These are phyloP conservation scores for Crithidia acanthocephali DNA, from an alignment of 208 protist genomes.

Conservation along the genomic window DNA sequence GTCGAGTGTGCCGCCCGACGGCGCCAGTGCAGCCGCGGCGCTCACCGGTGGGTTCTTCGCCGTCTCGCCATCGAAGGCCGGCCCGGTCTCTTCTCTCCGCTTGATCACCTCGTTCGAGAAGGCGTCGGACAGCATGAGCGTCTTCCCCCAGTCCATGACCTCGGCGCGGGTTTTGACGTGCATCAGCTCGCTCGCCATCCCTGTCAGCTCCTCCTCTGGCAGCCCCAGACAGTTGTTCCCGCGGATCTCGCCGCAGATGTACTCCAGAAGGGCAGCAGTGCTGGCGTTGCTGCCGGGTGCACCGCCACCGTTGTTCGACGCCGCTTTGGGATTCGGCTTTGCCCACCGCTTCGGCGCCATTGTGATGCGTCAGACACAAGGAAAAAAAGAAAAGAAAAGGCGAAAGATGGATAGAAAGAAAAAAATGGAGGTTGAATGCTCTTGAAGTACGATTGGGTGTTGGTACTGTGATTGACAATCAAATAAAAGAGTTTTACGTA, in stretches of 20 bases:
- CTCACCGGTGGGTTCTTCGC: neutral
- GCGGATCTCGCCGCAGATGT: conserved; percentile 67
- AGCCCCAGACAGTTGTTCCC: conserved; percentile 80
- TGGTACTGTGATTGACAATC: too few species aligned
- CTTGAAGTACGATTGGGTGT: neutral
- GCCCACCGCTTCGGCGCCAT: conserved; percentile 77
- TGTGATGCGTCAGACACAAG: neutral
- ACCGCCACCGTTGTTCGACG: neutral
- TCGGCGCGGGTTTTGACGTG: conserved; percentile 55
- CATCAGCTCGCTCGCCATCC: conserved; percentile 66
- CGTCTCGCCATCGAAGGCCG: conserved; percentile 63
- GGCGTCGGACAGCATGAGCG: conserved; percentile 75
- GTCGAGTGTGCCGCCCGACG: conserved; percentile 8
- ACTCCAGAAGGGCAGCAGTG: conserved; percentile 39
- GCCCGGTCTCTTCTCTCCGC: conserved; percentile 54
- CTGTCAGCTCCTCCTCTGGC: conserved; percentile 67
- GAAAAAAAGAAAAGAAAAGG: conserved; percentile 12
- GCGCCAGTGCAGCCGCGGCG: neutral
- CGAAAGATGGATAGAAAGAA: neutral
- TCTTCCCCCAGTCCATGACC: conserved; percentile 78
- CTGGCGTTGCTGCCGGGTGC: conserved; percentile 10
- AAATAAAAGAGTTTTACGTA: too few species aligned
- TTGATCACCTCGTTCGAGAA: conserved; percentile 75
- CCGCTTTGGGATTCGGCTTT: conserved; percentile 16
- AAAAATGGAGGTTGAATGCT: neutral